These are phyloP conservation scores for Lecanosticta acicola DNA, from an alignment of 2,329 filamentous ascomycete genomes.

Conservation along the genomic window DNA sequence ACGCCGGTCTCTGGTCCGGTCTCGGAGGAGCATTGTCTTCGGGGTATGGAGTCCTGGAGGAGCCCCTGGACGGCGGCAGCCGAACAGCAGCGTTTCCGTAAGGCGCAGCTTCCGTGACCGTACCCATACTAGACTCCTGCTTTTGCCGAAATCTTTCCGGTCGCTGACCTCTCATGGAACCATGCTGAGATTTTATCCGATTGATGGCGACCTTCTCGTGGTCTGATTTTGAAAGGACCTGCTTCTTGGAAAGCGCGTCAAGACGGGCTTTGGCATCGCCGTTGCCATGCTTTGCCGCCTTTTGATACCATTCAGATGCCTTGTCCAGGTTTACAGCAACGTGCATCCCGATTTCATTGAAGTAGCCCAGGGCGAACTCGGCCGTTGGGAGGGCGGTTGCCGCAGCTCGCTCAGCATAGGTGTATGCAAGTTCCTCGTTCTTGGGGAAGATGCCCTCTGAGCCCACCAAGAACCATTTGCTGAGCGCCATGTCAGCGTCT, in stretches of 20 bases:
- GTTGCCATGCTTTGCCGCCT: slow-evolving; percentile 85
- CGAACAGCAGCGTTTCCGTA: slow-evolving; percentile 12
- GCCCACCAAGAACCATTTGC: slow-evolving; percentile 97
- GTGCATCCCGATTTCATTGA: slow-evolving; percentile 92
- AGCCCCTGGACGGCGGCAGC: slow-evolving; percentile 18
- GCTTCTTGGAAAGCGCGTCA: slow-evolving; percentile 76
- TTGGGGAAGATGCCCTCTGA: slow-evolving; percentile 89
- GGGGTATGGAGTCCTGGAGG: slow-evolving; percentile 28
- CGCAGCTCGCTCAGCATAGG: slow-evolving; percentile 83
- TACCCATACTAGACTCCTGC: slow-evolving; percentile 26
- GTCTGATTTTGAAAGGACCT: slow-evolving; percentile 73
- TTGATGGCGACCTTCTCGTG: slow-evolving; percentile 88
- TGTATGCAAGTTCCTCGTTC: slow-evolving; percentile 89
- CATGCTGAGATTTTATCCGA: slow-evolving; percentile 63
- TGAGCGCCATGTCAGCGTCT: slow-evolving; percentile 92
- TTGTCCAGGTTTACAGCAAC: slow-evolving; percentile 77
- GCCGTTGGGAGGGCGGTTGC: slow-evolving; percentile 76
- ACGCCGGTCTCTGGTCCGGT: slow-evolving; percentile 39
- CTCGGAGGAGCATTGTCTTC: slow-evolving; percentile 33
- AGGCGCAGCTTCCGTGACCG: slow-evolving; percentile 12
- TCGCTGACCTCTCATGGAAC: slow-evolving; percentile 46
- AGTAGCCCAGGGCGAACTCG: slow-evolving; percentile 96
- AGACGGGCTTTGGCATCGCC: slow-evolving; percentile 78
- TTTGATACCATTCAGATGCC: slow-evolving; percentile 82
- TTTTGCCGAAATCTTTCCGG: slow-evolving; percentile 40